Base-by-base conservation (phyloP, 805 yeast species). In the Myxozyma sirexii region DNA sequence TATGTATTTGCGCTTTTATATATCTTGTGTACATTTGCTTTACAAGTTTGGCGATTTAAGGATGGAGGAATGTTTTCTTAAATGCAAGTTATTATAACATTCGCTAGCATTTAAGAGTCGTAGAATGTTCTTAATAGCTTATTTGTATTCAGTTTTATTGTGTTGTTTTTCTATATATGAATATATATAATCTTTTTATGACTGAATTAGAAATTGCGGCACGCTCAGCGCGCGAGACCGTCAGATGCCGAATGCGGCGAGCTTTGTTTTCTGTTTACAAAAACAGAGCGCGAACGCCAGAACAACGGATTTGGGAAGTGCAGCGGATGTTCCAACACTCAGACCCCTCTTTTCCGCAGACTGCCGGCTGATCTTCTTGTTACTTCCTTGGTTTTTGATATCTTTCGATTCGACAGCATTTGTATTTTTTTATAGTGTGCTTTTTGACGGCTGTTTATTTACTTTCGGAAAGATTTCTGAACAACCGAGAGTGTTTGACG, bases 181-280 rank as follows among this genome's bases (percentile, higher is more conserved):
- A n/a, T n/a, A n/a, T n/a, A n/a, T n/a, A n/a, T n/a, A n/a, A n/a
- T n/a, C n/a, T n/a, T n/a, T n/a, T n/a, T n/a, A n/a, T n/a, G n/a
- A n/a, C n/a, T n/a, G n/a, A n/a, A n/a, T n/a, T n/a, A n/a, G n/a
- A n/a, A n/a, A n/a, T n/a, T n/a, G n/a, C n/a, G n/a, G n/a, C n/a
- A n/a, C n/a, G n/a, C n/a, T n/a, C n/a, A n/a, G n/a, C n/a, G n/a
- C n/a, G n/a, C n/a, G n/a, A n/a, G n/a, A n/a, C 33, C 6, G 33
- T 7, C 33, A 10, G n/a, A 38, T 41, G 45, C 45, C 29, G 45
- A 41, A 41, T 41, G 45, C 45, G 45, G 45, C 45, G 45, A 41
- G 27, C 7, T 10, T 21, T n/a, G 42, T 15, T 37, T n/a, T 12
- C 19, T 41, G 45, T 41, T 41, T 41, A 41, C 45, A 44, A 44